phyloP scores from a whole-genome alignment of 2,329 filamentous ascomycete genomes.

The Coniella lustricola region DNA sequence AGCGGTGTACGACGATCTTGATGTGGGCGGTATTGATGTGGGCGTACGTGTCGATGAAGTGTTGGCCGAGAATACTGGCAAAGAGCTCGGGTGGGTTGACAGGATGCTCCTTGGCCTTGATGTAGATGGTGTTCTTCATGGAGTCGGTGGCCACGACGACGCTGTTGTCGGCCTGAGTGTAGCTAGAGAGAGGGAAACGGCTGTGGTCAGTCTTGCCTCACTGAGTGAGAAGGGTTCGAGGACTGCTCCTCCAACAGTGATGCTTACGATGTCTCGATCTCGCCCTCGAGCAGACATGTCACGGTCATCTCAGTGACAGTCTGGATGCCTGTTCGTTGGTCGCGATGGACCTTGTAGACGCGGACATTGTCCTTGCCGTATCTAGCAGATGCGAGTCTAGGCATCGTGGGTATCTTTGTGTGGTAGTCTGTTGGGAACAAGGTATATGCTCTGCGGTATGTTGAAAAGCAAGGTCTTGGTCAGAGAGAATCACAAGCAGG shows the following conservation, averaged over 20 bases:
- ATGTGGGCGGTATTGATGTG: constrained; percentile 85
- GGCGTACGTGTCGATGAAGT: constrained; percentile 81
- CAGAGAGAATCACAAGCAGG: too few species aligned
- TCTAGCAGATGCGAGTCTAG: constrained; percentile 55
- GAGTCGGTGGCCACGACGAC: constrained; percentile 94
- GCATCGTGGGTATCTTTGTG: constrained; percentile 35
- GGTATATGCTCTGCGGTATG: too few species aligned
- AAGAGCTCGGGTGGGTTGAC: constrained; percentile 91
- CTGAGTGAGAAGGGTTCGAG: background rate
- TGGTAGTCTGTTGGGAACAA: too few species aligned
- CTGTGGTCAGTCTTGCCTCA: background rate
- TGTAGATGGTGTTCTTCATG: constrained; percentile 96
- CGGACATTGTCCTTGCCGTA: constrained; percentile 98
- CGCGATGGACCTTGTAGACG: constrained; percentile 85
- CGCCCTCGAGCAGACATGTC: constrained; percentile 84
- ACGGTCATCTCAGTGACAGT: constrained; percentile 93
- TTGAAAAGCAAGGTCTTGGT: too few species aligned
- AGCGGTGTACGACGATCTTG: constrained; percentile 76
- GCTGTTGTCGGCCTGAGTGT: constrained; percentile 89
- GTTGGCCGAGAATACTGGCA: constrained; percentile 72
- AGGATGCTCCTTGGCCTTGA: constrained; percentile 88
- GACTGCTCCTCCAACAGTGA: too few species aligned
- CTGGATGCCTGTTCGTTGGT: constrained; percentile 70
- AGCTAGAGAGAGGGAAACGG: constrained; percentile 44
- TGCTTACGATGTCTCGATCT: constrained; percentile 73